Evolutionary conservation across 495 filamentous ascomycete species (phyloP).

Genomic region (Neurospora sp.): DNA sequence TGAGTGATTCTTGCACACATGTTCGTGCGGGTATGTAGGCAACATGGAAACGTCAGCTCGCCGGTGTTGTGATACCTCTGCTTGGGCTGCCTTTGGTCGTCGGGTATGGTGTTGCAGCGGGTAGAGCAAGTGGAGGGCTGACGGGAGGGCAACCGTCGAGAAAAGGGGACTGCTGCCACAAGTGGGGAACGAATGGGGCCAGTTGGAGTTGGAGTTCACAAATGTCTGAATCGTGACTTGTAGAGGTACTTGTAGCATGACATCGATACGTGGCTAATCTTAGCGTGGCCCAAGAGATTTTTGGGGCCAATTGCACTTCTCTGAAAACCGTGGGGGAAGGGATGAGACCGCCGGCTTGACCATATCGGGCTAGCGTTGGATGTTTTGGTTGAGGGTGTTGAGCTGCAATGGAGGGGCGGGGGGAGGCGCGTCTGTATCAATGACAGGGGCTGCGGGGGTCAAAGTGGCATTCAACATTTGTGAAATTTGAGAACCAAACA

Average conservation of each 20-base stretch:
- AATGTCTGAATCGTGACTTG: neutral
- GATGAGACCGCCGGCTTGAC: constrained; percentile 8
- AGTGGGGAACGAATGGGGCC: neutral
- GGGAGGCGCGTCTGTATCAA: constrained; percentile 9
- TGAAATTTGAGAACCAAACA: constrained; percentile 1
- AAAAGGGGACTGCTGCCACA: neutral
- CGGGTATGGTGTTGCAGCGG: neutral
- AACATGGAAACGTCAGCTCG: neutral
- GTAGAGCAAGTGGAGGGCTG: neutral
- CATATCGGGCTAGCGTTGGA: constrained; percentile 8
- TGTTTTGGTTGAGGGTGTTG: constrained; percentile 25
- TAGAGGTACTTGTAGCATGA: neutral
- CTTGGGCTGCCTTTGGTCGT: neutral
- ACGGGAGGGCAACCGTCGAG: neutral
- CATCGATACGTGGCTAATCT: neutral
- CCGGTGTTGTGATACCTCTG: neutral
- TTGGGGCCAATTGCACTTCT: neutral
- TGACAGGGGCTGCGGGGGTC: constrained; percentile 11
- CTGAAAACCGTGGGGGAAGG: constrained; percentile 17
- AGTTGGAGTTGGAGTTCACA: neutral
- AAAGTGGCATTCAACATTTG: constrained; percentile 28
- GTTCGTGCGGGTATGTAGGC: neutral
- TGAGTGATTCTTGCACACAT: neutral
- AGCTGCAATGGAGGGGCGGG: constrained; percentile 6
- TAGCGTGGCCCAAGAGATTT: neutral